Conservation (phyloP, 257 asterid genomes). For the Galeopsis tetrahit region DNA sequence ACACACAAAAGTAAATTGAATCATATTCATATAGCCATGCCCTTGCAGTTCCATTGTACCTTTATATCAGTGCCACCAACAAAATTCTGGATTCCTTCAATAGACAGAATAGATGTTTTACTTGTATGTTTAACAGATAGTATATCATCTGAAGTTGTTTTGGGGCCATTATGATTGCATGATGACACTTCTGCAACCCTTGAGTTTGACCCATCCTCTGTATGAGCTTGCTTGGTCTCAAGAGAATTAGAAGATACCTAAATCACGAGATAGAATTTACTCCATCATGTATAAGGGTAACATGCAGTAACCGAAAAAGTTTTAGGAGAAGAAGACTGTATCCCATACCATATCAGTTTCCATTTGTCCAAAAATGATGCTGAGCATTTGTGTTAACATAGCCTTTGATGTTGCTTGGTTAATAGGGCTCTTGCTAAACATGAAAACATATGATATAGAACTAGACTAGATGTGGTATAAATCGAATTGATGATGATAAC, state of each 20-base stretch:
- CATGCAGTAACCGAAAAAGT: conserved; percentile 19
- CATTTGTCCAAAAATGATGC: conserved; percentile 75
- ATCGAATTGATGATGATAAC: conserved; percentile 31
- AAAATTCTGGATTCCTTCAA: conserved; percentile 77
- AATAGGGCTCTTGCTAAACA: conserved; percentile 92
- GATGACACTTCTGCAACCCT: conserved; percentile 48
- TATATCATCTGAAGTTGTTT: conserved; percentile 46
- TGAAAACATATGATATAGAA: conserved; percentile 44
- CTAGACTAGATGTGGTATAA: conserved; percentile 31
- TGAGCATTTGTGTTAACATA: conserved; percentile 93
- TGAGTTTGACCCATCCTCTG: conserved; percentile 49
- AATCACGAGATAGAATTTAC: conserved; percentile 36
- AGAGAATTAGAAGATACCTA: conserved; percentile 61
- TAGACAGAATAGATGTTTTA: conserved; percentile 52
- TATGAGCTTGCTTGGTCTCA: conserved; percentile 52
- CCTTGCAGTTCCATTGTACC: conserved; percentile 48
- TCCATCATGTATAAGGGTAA: conserved; percentile 21
- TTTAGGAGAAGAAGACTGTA: conserved; percentile 14
- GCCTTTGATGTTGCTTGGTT: conserved; percentile 98
- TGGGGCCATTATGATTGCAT: conserved; percentile 51
- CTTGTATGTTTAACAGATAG: conserved; percentile 48
- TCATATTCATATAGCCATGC: conserved; percentile 19
- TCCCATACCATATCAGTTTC: conserved; percentile 79
- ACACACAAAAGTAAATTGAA: conserved; percentile 14
- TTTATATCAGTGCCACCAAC: conserved; percentile 83